Conservation (phyloP, 768 basidiomycete genomes). For the Cystobasidium ongulense region DNA sequence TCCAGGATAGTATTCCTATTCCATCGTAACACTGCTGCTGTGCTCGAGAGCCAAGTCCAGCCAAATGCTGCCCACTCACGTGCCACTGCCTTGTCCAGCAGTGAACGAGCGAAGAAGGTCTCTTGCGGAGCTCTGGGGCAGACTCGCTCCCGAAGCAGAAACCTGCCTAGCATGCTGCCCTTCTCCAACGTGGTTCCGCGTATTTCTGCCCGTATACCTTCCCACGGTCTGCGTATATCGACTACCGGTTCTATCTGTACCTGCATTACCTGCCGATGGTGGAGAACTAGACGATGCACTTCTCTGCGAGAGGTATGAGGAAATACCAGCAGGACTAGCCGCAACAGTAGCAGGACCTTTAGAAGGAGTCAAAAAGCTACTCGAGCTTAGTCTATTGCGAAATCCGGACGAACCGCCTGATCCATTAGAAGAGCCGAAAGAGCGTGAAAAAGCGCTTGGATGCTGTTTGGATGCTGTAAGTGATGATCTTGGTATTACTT, state of each 20-base stretch:
- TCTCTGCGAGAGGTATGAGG: neutral
- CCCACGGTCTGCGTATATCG: conserved; percentile 17
- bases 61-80: neutral
- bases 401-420: neutral
- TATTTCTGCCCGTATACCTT: neutral
- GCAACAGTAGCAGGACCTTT: conserved; percentile 3
- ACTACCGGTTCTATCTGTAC: neutral
- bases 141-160: neutral
- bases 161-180: neutral
- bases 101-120: conserved; percentile 1
- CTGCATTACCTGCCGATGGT: neutral
- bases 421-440: conserved; percentile 5
- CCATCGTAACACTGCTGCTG: too few species aligned
- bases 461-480: neutral
- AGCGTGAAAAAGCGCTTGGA: neutral
- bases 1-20: too few species aligned
- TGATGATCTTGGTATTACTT: neutral
- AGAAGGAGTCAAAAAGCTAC: neutral
- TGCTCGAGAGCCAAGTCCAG: too few species aligned
- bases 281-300: neutral
- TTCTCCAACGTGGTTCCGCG: neutral
- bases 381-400: neutral
- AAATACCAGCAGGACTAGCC: neutral
- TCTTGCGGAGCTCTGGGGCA: neutral
- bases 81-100: neutral